phyloP scores from a whole-genome alignment of 1,139 yeast genomes.

The Nakaseomyces sp. region DNA sequence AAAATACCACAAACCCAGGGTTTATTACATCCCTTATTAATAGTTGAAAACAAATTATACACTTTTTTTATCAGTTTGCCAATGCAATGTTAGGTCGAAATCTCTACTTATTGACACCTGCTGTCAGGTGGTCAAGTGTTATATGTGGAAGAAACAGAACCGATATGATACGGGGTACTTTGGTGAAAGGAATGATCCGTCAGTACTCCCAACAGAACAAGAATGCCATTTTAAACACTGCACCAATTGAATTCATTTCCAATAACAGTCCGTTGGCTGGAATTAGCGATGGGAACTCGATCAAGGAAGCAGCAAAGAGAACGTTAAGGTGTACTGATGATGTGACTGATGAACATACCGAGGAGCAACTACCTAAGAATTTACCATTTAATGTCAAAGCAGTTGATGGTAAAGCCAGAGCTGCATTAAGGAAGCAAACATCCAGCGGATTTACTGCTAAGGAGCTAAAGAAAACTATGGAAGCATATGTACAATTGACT shows the following conservation, averaged over 20 bases:
- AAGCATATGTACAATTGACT: slow-evolving; percentile 68
- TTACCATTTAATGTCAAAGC: slow-evolving; percentile 52
- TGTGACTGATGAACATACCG: slow-evolving; percentile 13
- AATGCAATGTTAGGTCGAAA: slow-evolving; percentile 5
- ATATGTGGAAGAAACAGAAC: not conserved
- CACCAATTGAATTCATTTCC: slow-evolving; percentile 34
- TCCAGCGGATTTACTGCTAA: slow-evolving; percentile 10
- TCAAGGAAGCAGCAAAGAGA: slow-evolving; percentile 20
- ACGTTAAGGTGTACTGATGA: slow-evolving; percentile 34
- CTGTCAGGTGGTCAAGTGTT: not conserved
- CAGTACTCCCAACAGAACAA: not conserved
- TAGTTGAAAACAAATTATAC: too few relatives aligned
- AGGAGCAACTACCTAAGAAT: not conserved
- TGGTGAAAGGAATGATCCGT: not conserved
- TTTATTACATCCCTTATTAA: too few relatives aligned
- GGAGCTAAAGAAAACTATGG: slow-evolving; percentile 34
- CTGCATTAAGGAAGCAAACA: slow-evolving; percentile 10
- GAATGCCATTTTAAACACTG: slow-evolving; percentile 23
- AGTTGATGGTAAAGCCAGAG: slow-evolving; percentile 19
- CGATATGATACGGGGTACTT: not conserved
- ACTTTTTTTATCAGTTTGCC: not conserved
- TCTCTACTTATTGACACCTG: slow-evolving; percentile 3
- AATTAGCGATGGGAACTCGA: slow-evolving; percentile 6
- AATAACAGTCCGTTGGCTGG: slow-evolving; percentile 14
- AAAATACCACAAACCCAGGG: too few relatives aligned